Conservation (phyloP, 2,329 filamentous ascomycete species). For the Xylariaceae sp. region DNA sequence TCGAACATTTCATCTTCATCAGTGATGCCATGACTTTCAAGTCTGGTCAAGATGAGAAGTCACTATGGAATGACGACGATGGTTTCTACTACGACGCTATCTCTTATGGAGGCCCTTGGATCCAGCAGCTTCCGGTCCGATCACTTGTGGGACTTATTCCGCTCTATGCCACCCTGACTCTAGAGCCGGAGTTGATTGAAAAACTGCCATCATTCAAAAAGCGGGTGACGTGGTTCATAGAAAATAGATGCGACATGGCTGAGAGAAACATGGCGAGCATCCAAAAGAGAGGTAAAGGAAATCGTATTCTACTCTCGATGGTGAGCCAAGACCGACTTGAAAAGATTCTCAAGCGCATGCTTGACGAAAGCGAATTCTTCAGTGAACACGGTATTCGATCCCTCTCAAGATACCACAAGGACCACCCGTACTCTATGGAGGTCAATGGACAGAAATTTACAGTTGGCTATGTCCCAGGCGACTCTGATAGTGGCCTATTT, state of each 20-base stretch:
- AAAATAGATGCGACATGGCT: conserved; percentile 80
- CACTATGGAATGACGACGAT: conserved; percentile 93
- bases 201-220: conserved; percentile 91
- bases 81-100: conserved; percentile 99
- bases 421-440: conserved; percentile 90
- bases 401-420: conserved; percentile 85
- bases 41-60: conserved; percentile 70
- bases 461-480: conserved; percentile 88
- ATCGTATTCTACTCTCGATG: conserved; percentile 82
- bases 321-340: conserved; percentile 91
- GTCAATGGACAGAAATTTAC: conserved; percentile 88
- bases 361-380: conserved; percentile 91
- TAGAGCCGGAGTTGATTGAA: conserved; percentile 92
- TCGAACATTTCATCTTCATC: conserved; percentile 97
- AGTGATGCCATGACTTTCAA: conserved; percentile 94
- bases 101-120: conserved; percentile 90
- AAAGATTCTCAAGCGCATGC: conserved; percentile 86
- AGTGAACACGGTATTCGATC: conserved; percentile 88
- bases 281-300: conserved; percentile 82
- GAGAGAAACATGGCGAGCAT: conserved; percentile 95
- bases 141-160: conserved; percentile 93
- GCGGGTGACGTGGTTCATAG: conserved; percentile 89
- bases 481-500: conserved; percentile 92
- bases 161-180: conserved; percentile 84
- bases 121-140: conserved; percentile 85